Conservation (phyloP, 169 alveolate species). For the Plasmodium gonderi region DNA sequence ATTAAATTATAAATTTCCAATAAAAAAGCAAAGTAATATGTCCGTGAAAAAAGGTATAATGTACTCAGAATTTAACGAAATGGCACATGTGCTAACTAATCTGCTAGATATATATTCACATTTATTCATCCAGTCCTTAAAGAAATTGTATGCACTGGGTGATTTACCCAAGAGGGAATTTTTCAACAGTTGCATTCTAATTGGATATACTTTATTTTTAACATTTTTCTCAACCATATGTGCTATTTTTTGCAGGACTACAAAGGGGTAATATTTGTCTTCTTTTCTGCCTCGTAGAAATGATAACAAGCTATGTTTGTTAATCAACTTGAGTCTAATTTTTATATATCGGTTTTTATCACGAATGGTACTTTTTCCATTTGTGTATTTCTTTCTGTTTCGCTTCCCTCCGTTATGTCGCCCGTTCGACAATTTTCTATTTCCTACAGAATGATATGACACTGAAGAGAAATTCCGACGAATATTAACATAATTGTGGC, state of each 20-base stretch:
- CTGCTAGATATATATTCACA: constrained; percentile 21
- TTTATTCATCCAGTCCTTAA: constrained; percentile 45
- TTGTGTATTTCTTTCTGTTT: too few relatives aligned
- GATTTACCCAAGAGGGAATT: background rate
- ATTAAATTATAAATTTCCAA: constrained; percentile 69
- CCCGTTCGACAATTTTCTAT: too few relatives aligned
- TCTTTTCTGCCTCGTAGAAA: background rate
- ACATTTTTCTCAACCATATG: background rate
- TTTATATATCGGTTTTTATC: background rate
- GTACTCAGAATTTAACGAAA: constrained; percentile 31
- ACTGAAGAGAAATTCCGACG: background rate
- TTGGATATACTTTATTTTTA: background rate
- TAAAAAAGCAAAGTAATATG: constrained; percentile 73
- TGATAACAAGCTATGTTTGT: background rate
- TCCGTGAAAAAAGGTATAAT: constrained; percentile 50
- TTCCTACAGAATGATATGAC: too few relatives aligned
- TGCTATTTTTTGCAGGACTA: constrained; percentile 10
- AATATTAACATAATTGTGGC: background rate
- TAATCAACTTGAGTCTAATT: constrained; percentile 2
- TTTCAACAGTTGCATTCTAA: background rate
- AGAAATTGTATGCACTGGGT: constrained; percentile 13
- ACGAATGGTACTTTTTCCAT: background rate
- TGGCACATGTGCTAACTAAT: constrained; percentile 15
- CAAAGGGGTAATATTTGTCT: background rate
- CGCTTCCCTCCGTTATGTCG: too few relatives aligned